Evolutionary conservation across 148 eudicot genomes (phyloP).

Genomic region (Cornus kousa): DNA sequence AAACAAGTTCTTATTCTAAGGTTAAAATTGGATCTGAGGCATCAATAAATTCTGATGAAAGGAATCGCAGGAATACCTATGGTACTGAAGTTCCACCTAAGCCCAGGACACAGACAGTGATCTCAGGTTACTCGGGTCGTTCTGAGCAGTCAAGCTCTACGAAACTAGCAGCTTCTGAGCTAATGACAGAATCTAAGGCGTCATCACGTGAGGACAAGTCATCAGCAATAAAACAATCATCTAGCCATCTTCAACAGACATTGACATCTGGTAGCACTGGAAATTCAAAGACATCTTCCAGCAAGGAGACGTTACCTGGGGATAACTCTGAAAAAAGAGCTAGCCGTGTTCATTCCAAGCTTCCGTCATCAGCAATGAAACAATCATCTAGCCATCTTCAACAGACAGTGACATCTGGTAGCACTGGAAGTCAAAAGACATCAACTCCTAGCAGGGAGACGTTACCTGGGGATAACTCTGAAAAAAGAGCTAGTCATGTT

Average conservation of each 20-base stretch:
- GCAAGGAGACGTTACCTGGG: constrained; percentile 28
- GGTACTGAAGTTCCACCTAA: constrained; percentile 13
- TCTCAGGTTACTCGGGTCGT: constrained; percentile 19
- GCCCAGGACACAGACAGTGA: constrained; percentile 17
- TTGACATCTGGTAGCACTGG: constrained; percentile 16
- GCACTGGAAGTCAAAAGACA: constrained; percentile 21
- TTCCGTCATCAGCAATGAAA: constrained; percentile 25
- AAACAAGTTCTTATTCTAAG: constrained; percentile 27
- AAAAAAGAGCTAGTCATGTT: constrained; percentile 74
- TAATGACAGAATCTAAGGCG: constrained; percentile 24
- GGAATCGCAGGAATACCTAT: constrained; percentile 11
- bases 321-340: constrained; percentile 52
- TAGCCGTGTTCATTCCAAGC: background rate
- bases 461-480: constrained; percentile 41
- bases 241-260: constrained; percentile 13
- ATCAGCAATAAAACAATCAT: constrained; percentile 31
- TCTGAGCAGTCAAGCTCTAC: constrained; percentile 19
- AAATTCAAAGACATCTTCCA: constrained; percentile 24
- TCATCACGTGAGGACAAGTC: constrained; percentile 22
- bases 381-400: constrained; percentile 22
- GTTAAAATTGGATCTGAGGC: constrained; percentile 18
- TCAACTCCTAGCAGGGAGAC: constrained; percentile 23
- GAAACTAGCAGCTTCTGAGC: constrained; percentile 23
- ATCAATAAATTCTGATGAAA: constrained; percentile 18
- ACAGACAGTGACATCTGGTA: constrained; percentile 11